Evolutionary conservation across 2,329 filamentous ascomycete genomes (phyloP), one percentile per base, ranked within the genome.

Genomic region (Penicillium brasilianum): DNA sequence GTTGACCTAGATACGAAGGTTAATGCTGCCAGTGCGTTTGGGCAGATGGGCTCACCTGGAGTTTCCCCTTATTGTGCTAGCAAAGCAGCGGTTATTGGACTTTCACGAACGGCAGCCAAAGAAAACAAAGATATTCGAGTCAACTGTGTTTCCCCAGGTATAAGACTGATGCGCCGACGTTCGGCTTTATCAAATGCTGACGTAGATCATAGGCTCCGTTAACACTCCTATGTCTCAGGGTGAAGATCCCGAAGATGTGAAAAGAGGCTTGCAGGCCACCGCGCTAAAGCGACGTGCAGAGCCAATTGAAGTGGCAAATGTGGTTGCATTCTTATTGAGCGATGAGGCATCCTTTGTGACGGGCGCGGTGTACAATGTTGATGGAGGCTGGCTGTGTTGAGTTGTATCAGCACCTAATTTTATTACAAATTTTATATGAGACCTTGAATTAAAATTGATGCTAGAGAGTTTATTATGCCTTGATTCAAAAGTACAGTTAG

Each of bases 41-140:
- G 63, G 7, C 61, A 63, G 30, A 58, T 66, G 34, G 59, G 61
- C n/a, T 51, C 61, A 1, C 61, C 61, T 14, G 61, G 61, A n/a
- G 54, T 59, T 9, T 61, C 76, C 1, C 77, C 80, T 0, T 81
- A 82, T 61, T 77, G 73, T n/a, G 72, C 75, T 2, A 76, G 75
- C 11, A 83, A 83, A 65, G 80, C 77, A 58, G 81, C 73, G 1
- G 70, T 82, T 4, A 74, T 82, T 14, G 80, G 79, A 1, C 70
- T 83, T 28, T 79, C 78, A 2, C 79, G 79, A 41, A 69, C 71
- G 10, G 75, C 74, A 10, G 72, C 76, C 11, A 74, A 72, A 49
- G 76, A 78, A 51, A 73, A 71, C 8, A 62, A 71, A 22, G 63
- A 70, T 8, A 76, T 79, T 50, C 66, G 76, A 20, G 73, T 79